Conservation (phyloP, 1,284 basidiomycete genomes). For the Marasmius sp. region DNA sequence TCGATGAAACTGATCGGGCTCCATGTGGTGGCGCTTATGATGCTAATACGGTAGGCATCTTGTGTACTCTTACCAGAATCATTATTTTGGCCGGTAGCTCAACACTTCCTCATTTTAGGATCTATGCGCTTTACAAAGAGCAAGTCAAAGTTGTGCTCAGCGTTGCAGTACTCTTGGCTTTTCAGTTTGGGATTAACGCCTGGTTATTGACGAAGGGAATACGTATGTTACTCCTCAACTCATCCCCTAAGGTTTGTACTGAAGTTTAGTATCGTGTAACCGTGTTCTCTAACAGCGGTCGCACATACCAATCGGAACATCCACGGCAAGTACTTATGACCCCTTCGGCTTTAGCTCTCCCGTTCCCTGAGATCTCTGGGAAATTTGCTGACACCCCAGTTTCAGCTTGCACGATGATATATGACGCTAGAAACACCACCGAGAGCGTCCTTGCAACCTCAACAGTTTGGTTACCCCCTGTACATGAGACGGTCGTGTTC, state of each 20-base stretch:
- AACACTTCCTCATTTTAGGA: conserved; percentile 14
- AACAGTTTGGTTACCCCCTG: conserved; percentile 54
- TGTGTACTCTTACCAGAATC: too few species aligned
- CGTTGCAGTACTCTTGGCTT: conserved; percentile 36
- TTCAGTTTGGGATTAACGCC: conserved; percentile 44
- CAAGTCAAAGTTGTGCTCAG: conserved; percentile 33
- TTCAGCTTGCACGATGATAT: conserved; percentile 56
- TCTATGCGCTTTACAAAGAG: conserved; percentile 45
- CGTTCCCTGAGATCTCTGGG: not conserved
- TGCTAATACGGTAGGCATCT: too few species aligned
- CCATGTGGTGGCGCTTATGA: too few species aligned
- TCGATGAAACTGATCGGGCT: too few species aligned
- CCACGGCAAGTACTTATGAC: conserved; percentile 32
- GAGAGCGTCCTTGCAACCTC: conserved; percentile 32
- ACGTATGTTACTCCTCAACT: too few species aligned
- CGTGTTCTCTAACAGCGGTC: conserved; percentile 29
- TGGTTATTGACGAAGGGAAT: conserved; percentile 47
- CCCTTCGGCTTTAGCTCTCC: too few species aligned
- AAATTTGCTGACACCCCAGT: not conserved
- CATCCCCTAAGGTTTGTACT: too few species aligned
- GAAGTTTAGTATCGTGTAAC: too few species aligned
- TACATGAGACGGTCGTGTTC: conserved; percentile 54
- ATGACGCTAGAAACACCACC: conserved; percentile 16
- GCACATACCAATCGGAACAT: conserved; percentile 33
- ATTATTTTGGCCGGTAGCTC: too few species aligned